Base-by-base conservation (phyloP, 176 grass and related monocot genomes). In the Bromus sterilis region DNA sequence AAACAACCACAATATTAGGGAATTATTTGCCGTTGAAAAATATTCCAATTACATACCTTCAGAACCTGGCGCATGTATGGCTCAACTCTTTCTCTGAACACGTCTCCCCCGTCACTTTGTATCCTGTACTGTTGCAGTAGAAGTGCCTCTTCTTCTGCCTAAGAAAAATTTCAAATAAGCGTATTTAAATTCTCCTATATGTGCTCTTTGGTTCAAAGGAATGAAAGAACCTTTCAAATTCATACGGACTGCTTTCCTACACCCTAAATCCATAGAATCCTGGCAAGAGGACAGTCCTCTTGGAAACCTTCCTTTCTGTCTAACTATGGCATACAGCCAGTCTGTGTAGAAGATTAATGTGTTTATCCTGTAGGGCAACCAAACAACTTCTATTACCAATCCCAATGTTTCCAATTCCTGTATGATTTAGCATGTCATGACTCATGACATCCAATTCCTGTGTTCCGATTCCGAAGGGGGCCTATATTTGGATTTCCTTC, bases 141-240 rank as follows among this genome's bases (percentile, higher is more conserved):
- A 73, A 99, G 86, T 77, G 91, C 93, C 77, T 93, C 96, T 86
- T 99, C 96, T 75, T 93, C 96, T 1, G 91, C 96, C 91, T 95
- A 89, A 31, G 33, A 85, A 74, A 79, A n/a, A 43, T 53, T 51
- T 18, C 65, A 80, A 80, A 74, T 73, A 87, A 87, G 28, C 43
- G 26, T 43, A 78, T 23, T 78, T 78, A 5, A 21, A 74, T 70
- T 40, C 42, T 25, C 11, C 65, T 26, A 42, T 71, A 15, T 12
- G 25, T 71, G 67, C 20, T 11, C 41, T 71, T 71, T 71, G 23
- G 37, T 43, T 71, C 12, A 71, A 71, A 71, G 67, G 23, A 71
- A 3, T 71, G 23, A 43, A 71, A 51, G 48, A 51, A 71, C 24
- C 37, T 28, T 18, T 24, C 41, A 44, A 18, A 71, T 28, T 39